Percentiles rank a stretch among this genome's conserved stretches.
These are phyloP conservation scores for Tetrastigma voinierianum DNA, from an alignment of 164 flowering plant species.

Conservation along the genomic window DNA sequence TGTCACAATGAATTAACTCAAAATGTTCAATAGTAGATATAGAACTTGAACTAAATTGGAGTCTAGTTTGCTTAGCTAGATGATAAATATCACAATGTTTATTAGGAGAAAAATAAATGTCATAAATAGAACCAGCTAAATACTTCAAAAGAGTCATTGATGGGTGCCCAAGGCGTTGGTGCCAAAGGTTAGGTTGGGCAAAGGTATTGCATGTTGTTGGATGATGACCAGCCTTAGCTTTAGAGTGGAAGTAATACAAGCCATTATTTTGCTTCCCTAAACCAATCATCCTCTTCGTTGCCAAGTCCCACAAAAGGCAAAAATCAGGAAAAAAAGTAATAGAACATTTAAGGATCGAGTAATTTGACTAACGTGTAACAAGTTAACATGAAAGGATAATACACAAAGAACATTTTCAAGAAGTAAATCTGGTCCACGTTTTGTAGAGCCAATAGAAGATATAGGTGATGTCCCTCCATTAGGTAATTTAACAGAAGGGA, in stretches of 20 bases:
- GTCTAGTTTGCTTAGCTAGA: conserved; percentile 7
- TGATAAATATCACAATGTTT: background rate
- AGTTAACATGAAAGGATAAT: conserved; percentile 1
- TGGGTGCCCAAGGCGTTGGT: background rate
- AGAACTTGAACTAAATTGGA: background rate
- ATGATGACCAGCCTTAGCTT: no score
- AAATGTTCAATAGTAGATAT: background rate
- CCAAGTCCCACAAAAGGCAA: conserved; percentile 7
- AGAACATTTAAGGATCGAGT: background rate
- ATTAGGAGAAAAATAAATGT: background rate
- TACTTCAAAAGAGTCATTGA: background rate
- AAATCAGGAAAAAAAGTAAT: conserved; percentile 4
- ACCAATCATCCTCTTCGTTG: conserved; percentile 12
- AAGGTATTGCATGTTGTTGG: background rate
- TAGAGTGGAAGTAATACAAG: background rate
- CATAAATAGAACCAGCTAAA: background rate
- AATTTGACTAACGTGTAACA: conserved; percentile 10
- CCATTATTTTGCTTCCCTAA: conserved; percentile 5
- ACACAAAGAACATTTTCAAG: background rate
- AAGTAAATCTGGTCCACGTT: background rate
- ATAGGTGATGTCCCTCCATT: background rate
- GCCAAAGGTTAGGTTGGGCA: background rate
- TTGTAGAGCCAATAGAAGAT: background rate
- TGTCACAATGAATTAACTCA: conserved; percentile 11
- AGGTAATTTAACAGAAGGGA: background rate